phyloP scores from a whole-genome alignment of 2,329 filamentous ascomycete species.

The Venturiaceae sp. region DNA sequence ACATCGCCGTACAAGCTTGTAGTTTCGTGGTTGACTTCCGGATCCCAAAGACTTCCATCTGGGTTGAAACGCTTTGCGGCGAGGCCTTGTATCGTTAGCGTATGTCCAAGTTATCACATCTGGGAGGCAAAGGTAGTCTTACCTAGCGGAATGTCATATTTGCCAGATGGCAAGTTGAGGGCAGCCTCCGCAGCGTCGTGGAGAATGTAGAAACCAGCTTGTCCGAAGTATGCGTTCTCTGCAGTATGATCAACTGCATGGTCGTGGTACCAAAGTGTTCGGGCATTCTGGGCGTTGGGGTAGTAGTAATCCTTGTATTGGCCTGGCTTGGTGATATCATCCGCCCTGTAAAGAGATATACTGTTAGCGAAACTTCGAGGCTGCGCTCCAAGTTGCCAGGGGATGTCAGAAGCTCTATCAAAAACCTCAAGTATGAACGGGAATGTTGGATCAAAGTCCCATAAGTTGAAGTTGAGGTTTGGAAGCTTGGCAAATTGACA shows the following conservation, averaged over 20 bases:
- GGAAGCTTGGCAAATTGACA: no score
- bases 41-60: conserved; percentile 41
- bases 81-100: no score
- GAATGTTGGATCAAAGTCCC: no score
- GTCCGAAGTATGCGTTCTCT: conserved; percentile 46
- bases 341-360: conserved; percentile 49
- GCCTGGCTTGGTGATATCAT: conserved; percentile 39
- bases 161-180: conserved; percentile 39
- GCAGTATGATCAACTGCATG: conserved; percentile 44
- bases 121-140: no score
- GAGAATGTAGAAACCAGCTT: conserved; percentile 42
- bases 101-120: no score
- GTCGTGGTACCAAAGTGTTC: conserved; percentile 49
- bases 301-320: conserved; percentile 56
- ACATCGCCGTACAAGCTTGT: conserved; percentile 45
- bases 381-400: no score
- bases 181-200: conserved; percentile 39
- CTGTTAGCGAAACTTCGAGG: no score
- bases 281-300: conserved; percentile 44
- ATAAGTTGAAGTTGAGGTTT: no score
- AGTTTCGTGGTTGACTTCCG: conserved; percentile 24
- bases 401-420: no score
- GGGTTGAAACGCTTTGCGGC: conserved; percentile 41
- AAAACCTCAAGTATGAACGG: no score
- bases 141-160: no score